Evolutionary conservation across 768 basidiomycete genomes (phyloP).

Genomic region (Suillus decipiens): DNA sequence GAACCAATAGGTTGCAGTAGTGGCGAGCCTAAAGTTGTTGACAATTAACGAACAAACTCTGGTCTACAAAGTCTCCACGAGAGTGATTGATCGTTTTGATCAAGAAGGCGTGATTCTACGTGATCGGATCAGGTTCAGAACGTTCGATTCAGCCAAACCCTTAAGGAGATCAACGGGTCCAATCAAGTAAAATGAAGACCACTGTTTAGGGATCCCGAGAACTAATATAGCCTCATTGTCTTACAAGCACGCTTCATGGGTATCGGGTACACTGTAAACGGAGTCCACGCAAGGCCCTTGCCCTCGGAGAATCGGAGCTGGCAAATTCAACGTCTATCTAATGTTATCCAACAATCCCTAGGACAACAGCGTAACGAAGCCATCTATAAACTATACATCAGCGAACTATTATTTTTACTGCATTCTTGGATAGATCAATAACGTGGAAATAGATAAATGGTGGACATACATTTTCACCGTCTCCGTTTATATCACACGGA

Average conservation of each 20-base stretch:
- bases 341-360: neutral
- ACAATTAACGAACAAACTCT: neutral
- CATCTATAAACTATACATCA: too few relatives aligned
- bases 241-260: neutral
- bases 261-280: neutral
- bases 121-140: neutral
- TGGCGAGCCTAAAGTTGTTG: neutral
- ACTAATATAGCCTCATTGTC: neutral
- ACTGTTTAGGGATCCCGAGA: neutral
- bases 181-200: neutral
- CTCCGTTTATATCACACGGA: conserved; percentile 10
- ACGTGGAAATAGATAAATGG: too few relatives aligned
- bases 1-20: neutral
- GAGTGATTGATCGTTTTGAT: neutral
- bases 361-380: neutral
- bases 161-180: neutral
- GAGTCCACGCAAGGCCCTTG: neutral
- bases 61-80: neutral
- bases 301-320: neutral
- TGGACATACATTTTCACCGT: neutral
- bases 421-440: neutral
- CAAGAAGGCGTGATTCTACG: neutral
- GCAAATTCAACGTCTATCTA: neutral
- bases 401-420: neutral
- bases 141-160: neutral